phyloP scores from a whole-genome alignment of 305 asterid genomes.

The Solanum hybrid region DNA sequence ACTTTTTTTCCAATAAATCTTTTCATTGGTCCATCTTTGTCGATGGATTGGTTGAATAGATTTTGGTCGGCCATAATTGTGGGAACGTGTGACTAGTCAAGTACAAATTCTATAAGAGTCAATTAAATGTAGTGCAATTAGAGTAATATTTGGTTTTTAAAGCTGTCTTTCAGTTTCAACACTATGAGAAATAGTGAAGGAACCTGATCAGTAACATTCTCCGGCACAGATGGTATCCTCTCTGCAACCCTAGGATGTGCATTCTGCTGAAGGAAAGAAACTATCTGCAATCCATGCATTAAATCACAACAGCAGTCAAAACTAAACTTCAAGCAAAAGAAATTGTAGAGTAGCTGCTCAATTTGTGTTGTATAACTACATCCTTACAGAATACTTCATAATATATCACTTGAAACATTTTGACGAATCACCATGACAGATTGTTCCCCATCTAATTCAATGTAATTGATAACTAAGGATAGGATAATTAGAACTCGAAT shows the following conservation, averaged over 20 bases:
- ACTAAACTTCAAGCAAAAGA: too few relatives aligned
- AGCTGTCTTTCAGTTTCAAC: not conserved
- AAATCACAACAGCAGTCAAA: not conserved
- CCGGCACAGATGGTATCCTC: constrained; percentile 81
- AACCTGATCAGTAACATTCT: constrained; percentile 97
- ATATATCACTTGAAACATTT: not conserved
- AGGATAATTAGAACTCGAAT: not conserved
- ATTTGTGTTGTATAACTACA: not conserved
- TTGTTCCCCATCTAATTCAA: not conserved
- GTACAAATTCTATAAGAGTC: not conserved
- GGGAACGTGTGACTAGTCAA: not conserved
- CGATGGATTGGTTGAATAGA: not conserved
- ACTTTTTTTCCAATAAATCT: not conserved
- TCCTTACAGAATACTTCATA: not conserved
- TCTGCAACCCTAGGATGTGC: constrained; percentile 94
- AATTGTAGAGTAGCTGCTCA: too few relatives aligned
- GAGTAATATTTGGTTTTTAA: not conserved
- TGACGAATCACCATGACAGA: not conserved
- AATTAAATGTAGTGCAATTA: not conserved
- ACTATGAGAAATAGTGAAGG: not conserved
- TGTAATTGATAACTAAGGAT: not conserved
- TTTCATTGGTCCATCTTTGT: not conserved
- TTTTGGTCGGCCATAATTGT: not conserved
- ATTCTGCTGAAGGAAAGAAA: constrained; percentile 90
- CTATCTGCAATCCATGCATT: constrained; percentile 53